Percentiles rank a stretch among this genome's conserved stretches.
These are phyloP conservation scores for Neurospora sp. DNA, from an alignment of 495 filamentous ascomycete species.

Conservation along the genomic window DNA sequence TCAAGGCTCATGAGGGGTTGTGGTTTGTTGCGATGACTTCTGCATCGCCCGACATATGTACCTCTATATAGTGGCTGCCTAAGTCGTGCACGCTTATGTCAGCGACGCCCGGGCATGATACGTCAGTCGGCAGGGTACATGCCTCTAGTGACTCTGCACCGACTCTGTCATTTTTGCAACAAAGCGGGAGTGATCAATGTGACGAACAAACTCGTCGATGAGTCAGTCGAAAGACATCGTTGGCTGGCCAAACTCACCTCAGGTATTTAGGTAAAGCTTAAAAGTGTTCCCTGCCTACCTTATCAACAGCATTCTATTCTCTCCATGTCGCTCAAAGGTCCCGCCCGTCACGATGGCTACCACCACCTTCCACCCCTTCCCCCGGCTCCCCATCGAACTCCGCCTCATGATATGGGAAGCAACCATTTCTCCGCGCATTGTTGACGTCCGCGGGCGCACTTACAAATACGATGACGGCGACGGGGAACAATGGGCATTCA, in stretches of 20 bases:
- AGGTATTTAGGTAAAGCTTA: neutral
- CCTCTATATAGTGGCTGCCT: neutral
- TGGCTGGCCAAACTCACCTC: neutral
- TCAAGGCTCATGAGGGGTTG: neutral
- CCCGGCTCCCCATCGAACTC: conserved; percentile 25
- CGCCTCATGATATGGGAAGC: conserved; percentile 27
- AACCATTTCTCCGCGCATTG: neutral
- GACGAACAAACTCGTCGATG: neutral
- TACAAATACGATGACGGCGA: neutral
- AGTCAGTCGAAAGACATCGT: neutral
- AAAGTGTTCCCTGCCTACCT: neutral
- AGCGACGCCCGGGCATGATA: neutral
- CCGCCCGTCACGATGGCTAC: neutral
- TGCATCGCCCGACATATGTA: too few species aligned
- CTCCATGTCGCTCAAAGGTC: neutral
- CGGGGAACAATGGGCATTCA: too few species aligned
- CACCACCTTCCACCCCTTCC: conserved; percentile 20
- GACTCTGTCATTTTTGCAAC: neutral
- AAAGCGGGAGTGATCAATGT: neutral
- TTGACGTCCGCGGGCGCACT: neutral
- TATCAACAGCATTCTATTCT: neutral
- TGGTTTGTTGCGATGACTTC: neutral
- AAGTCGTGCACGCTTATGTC: neutral
- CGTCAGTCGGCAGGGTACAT: neutral
- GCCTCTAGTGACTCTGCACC: neutral